Base-by-base conservation (phyloP, 768 basidiomycete genomes). In the Pulveroboletus sp. region DNA sequence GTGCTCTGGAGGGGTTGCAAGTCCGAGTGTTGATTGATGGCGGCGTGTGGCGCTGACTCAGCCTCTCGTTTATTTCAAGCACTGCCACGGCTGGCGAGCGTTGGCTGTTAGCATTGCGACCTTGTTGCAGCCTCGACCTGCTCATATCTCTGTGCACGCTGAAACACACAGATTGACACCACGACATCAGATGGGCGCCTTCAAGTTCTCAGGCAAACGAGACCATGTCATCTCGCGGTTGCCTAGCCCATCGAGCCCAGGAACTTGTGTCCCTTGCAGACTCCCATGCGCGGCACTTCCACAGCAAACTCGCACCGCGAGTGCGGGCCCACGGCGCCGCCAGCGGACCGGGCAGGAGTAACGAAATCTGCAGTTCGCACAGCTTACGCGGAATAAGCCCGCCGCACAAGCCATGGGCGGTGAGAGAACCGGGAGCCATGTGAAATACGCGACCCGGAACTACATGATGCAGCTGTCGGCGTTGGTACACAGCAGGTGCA, bases 31-130 rank as follows among this genome's bases (percentile, higher is more conserved):
- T 42, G 52, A 56, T 55, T 68, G 64, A 68, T 65, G 61, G 54
- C 33, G 12, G 4, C 42, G 18, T 37, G 62, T 62, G 54, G 62
- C 64, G 59, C 51, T 46, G 56, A 21, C 62, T 30, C 59, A 59
- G 64, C 66, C 55, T 54, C 53, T 45, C 37, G 15, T 51, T 58
- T 50, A 39, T 21, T 37, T 40, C 14, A 8, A 8, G 50, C 43
- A 66, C 60, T 17, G 65, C 65, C 61, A 28, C 15, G 11, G 43
- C 32, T 52, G 46, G 55, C 54, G 32, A 41, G n/a, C 38, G 26
- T 38, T n/a, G 61, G 58, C 59, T 62, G 61, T 62, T 58, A 42
- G 28, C 57, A 21, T 56, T 58, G 46, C 61, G 47, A 66, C 64
- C 63, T 63, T 66, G 58, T 66, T 51, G 52, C 28, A 46, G 37